A percentile compares a stretch with the other conserved stretches of the same genome.
Evolutionary conservation across 2,329 filamentous ascomycete genomes (phyloP).

Genomic region (Verticillium klebahnii): DNA sequence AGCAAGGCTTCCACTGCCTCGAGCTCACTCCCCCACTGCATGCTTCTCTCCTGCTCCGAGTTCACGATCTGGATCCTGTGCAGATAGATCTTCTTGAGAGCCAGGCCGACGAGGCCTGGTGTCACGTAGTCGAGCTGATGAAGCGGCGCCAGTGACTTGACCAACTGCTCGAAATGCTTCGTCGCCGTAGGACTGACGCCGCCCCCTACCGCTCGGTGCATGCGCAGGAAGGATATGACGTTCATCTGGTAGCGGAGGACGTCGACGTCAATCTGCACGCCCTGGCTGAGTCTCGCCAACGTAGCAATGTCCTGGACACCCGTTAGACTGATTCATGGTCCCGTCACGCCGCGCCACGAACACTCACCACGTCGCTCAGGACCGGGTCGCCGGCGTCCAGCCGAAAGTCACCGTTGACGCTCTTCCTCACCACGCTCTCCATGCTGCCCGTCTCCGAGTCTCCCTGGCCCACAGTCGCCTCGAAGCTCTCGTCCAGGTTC

Average conservation of each 20-base stretch:
- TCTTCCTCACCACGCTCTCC: constrained; percentile 41
- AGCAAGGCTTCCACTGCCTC: constrained; percentile 64
- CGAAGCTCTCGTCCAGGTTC: constrained; percentile 62
- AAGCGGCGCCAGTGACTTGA: constrained; percentile 71
- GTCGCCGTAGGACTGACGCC: constrained; percentile 77
- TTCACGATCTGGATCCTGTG: constrained; percentile 72
- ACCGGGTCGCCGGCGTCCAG: constrained; percentile 21
- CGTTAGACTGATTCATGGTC: background rate
- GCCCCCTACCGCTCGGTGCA: constrained; percentile 78
- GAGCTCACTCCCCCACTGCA: constrained; percentile 86
- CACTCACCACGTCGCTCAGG: constrained; percentile 39
- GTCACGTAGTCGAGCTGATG: constrained; percentile 79
- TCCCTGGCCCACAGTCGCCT: constrained; percentile 21
- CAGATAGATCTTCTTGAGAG: constrained; percentile 79
- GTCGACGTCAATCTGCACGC: constrained; percentile 67
- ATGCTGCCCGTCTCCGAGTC: constrained; percentile 28
- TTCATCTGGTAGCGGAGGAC: constrained; percentile 83
- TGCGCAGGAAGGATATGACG: constrained; percentile 77
- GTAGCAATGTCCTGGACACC: constrained; percentile 48
- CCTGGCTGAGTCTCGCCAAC: constrained; percentile 53
- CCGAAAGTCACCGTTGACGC: constrained; percentile 13
- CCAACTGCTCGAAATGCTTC: constrained; percentile 66
- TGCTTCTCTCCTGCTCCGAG: constrained; percentile 72
- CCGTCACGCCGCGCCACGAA: background rate
- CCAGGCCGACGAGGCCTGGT: constrained; percentile 77